These are phyloP conservation scores for Sporobolomyces phaffii DNA, from an alignment of 768 basidiomycete genomes.

Conservation along the genomic window DNA sequence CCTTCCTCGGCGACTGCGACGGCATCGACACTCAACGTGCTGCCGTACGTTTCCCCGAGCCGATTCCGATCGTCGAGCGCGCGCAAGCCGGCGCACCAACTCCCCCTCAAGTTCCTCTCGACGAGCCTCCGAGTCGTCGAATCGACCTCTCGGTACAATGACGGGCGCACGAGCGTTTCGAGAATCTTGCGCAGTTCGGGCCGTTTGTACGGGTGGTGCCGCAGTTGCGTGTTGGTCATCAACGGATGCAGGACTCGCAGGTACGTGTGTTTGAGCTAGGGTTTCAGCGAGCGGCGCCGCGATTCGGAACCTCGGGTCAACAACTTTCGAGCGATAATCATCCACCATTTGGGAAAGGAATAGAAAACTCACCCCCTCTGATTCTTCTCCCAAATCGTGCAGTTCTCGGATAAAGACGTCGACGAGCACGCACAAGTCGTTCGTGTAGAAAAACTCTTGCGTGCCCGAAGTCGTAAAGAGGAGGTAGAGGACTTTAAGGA, in stretches of 20 bases:
- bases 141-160: conserved; percentile 64
- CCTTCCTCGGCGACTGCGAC: conserved; percentile 29
- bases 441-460: conserved; percentile 95
- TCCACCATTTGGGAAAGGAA: neutral
- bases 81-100: conserved; percentile 55
- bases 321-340: neutral
- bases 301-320: too few relatives aligned
- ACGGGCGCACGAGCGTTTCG: conserved; percentile 66
- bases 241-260: conserved; percentile 93
- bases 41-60: conserved; percentile 8
- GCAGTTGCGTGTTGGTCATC: conserved; percentile 86
- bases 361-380: conserved; percentile 52
- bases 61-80: conserved; percentile 9
- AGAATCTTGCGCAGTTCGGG: conserved; percentile 77
- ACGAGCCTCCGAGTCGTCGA: conserved; percentile 86
- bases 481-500: conserved; percentile 88
- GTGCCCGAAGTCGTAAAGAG: conserved; percentile 89
- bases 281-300: neutral
- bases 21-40: conserved; percentile 38
- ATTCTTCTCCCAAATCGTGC: conserved; percentile 83
- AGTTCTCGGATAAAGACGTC: conserved; percentile 97
- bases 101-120: conserved; percentile 76
- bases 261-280: conserved; percentile 88
- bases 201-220: conserved; percentile 79
- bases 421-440: conserved; percentile 89